Evolutionary conservation across 768 basidiomycete species (phyloP), one percentile per base, ranked within the genome.

Genomic region (Podaxis rugospora): DNA sequence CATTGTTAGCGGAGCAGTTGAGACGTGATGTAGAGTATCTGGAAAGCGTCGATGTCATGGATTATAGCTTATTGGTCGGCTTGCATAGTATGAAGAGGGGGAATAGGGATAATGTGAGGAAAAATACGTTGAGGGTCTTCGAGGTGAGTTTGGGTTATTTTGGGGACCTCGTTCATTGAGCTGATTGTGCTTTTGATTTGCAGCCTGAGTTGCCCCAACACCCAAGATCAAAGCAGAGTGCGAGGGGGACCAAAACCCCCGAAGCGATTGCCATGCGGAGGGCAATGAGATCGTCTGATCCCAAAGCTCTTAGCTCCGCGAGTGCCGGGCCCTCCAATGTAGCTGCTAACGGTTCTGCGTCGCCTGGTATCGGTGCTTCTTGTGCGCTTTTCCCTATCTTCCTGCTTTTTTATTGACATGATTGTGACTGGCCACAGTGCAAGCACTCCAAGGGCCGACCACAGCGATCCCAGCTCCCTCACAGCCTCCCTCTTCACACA

Each of bases 31-130:
- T 88, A 21, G 93, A 92, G 74, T 85, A 98, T 65, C 73, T 99
- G 71, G 90, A 90, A 75, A 73, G 74, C 64, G 79, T 97, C 18
- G 76, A 85, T 47, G 95, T 99, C 59, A 98, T 98, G 95, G 97
- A 98, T 72, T 98, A 99, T 71, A 93, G 90, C 64, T 76, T 99
- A 25, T 82, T 99, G 47, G 87, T 98, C 14, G 97, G 97, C 1
- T 92, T 97, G 51, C 97, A 99, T 74, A 90, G 88, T 68, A 87
- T 95, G 85, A 82, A 80, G 65, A 77, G 95, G 44, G 97, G 96
- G 1, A 98, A 98, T 71, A 80, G 84, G 67, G 96, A 99, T 66
- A 95, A 96, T 65, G 76, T 98, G 42, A 82, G 97, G 66, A 86
- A 89, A 66, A 95, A 92, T 67, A 95, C 93, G 51, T 80, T 98